Conservation (phyloP, 306 rosid genomes). For the Inga oerstediana region DNA sequence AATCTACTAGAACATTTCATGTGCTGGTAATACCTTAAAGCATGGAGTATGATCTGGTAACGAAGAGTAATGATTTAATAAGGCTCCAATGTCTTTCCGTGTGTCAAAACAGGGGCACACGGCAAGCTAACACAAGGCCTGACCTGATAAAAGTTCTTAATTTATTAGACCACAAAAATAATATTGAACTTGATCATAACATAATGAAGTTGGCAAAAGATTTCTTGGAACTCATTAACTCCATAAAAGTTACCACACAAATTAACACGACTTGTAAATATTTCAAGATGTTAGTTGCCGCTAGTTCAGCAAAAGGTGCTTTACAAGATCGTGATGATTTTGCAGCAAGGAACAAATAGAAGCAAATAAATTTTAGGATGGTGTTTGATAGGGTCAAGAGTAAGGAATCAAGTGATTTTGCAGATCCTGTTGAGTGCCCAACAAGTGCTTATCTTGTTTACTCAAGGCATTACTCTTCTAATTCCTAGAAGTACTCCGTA, state of each 20-base stretch:
- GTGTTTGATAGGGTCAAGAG: not conserved
- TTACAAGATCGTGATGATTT: not conserved
- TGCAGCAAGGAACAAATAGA: not conserved
- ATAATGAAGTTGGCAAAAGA: not conserved
- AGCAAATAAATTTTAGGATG: not conserved
- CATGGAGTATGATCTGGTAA: not conserved
- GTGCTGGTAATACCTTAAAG: not conserved
- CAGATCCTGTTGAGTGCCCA: not conserved
- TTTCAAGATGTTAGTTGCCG: not conserved
- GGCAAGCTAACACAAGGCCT: not conserved
- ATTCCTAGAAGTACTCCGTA: not conserved
- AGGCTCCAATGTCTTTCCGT: not conserved
- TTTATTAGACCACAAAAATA: not conserved
- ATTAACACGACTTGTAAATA: not conserved
- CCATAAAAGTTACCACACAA: not conserved
- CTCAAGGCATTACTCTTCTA: not conserved
- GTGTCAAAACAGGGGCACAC: not conserved
- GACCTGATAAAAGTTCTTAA: not conserved
- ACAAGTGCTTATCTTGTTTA: not conserved
- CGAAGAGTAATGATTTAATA: not conserved
- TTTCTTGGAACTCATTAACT: not conserved
- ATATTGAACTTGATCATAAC: not conserved
- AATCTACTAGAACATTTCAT: not conserved
- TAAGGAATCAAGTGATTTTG: not conserved
- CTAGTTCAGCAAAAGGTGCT: not conserved